Base-by-base conservation (phyloP, 2,329 filamentous ascomycete species). In the Pseudonectria buxi region DNA sequence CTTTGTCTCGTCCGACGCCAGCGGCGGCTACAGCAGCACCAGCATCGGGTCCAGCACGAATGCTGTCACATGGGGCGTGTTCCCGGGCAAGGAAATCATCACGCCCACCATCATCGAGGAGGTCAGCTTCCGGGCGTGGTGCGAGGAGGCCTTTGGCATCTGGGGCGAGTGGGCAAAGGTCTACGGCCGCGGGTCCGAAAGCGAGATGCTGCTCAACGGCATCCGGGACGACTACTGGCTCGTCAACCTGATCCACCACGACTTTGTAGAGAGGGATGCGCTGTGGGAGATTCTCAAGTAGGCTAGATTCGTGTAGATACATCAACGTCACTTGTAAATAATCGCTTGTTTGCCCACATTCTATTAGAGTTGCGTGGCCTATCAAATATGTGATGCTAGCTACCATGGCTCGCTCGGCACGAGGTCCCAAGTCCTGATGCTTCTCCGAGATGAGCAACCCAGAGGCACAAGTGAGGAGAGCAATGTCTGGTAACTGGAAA, bases 41-140 rank as follows among this genome's bases (percentile, higher is more conserved):
- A 57, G 48, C 26, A 61, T 59, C 49, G 61, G 59, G 51, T 62
- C 63, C 18, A 80, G 76, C 51, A 90, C 94, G 22, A 95, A 96
- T 55, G 88, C 90, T 0, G 92, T 98, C 2, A 98, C 92, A 0
- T 96, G 90, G 90, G 90, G 90, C 33, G 86, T 88, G 1, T 96
- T 96, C 63, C 83, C 86, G 0, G 87, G 87, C 28, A 95, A 95
- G 64, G 90, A 96, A 62, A 96, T 96, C 55, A 77, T 94, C 39
- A 94, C 89, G 14, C 90, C 90, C 3, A 96, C 90, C 2, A 96
- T 96, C 55, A 94, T 96, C 53, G 90, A 96, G 59, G 86, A 89
- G 49, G 86, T 95, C 33, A 92, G 85, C 57, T 96, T 96, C 71
- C 74, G 80, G 43, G 87, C 89, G 7, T 98, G 92, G 92, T 76